phyloP scores from a whole-genome alignment of 1,284 basidiomycete species.

The Naganishia sp. region DNA sequence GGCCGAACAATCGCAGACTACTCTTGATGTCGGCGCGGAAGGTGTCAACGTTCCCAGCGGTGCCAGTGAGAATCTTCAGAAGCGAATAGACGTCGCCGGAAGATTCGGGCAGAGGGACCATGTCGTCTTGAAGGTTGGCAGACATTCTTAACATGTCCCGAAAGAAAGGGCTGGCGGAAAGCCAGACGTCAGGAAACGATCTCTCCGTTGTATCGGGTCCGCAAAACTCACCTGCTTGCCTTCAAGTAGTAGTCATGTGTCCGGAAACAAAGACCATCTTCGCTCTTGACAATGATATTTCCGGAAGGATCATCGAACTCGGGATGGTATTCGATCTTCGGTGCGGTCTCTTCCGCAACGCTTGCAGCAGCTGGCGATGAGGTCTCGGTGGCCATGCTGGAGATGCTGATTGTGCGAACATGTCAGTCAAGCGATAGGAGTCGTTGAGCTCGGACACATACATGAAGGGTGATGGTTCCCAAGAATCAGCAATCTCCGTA shows the following conservation, averaged over 20 bases:
- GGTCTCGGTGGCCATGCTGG: no score
- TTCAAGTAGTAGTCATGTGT: slow-evolving; percentile 4
- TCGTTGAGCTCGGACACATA: no score
- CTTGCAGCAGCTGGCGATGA: no score
- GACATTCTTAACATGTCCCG: neutral
- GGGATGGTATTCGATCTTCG: neutral
- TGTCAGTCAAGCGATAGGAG: no score
- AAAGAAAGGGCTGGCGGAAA: neutral
- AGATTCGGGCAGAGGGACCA: neutral
- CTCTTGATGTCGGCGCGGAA: neutral
- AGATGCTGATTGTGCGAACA: no score
- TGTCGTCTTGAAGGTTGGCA: neutral
- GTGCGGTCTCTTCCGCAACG: no score
- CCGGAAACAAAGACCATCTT: slow-evolving; percentile 2
- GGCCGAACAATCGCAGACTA: neutral
- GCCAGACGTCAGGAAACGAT: neutral
- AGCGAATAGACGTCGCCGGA: neutral
- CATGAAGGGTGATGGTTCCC: no score
- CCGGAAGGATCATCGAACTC: neutral
- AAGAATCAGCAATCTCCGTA: no score
- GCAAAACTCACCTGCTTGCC: slow-evolving; percentile 1
- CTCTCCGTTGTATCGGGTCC: neutral
- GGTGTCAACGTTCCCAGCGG: neutral
- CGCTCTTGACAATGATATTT: neutral
- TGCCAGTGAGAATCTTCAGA: neutral